Evolutionary conservation across 2,329 filamentous ascomycete species (phyloP), one percentile per base, ranked within the genome.

Genomic region (Fusarium hostae): DNA sequence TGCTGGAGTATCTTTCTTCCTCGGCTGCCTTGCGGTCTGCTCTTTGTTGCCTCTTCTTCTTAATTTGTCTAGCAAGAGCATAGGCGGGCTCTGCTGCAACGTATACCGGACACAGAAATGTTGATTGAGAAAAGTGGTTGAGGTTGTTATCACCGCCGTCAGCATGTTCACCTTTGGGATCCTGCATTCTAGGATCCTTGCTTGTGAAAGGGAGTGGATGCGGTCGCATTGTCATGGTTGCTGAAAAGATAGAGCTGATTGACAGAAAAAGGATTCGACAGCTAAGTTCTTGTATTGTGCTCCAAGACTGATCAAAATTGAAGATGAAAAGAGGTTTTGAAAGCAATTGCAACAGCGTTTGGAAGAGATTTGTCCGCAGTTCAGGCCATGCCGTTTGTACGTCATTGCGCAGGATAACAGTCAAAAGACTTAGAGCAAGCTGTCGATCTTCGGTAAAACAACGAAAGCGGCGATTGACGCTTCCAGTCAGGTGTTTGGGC

Each of bases 191-290:
- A 3, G 47, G 56, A 9, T 64, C 61, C 24, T 62, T 62, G 39
- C 47, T 61, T 28, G 61, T 61, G 20, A 64, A 61, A 11, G 61
- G 61, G 4, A 61, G 18, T 12, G 61, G 61, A 15, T 61, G 56
- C 5, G 56, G 61, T 22, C 45, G 45, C 37, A 63, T 20, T 6
- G 60, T 8, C 61, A 63, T 63, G 22, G 6, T 63, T 43, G 30
- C 3, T 5, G 6, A 40, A 24, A 24, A 24, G 24, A 24, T 5
- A 24, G 24, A 24, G 24, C 24, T 24, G 24, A 24, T 24, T 24
- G 24, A 24, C 24, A 24, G 24, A 24, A 24, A 24, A 24, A 5
- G 24, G 24, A 24, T 24, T 24, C 24, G 24, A 24, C 24, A 24
- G 24, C 24, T 4, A 24, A 24, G 30, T 32, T 32, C 4, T 32